These are phyloP conservation scores for Ascomycota sp. DNA, from an alignment of 2,329 filamentous ascomycete species.

Conservation along the genomic window DNA sequence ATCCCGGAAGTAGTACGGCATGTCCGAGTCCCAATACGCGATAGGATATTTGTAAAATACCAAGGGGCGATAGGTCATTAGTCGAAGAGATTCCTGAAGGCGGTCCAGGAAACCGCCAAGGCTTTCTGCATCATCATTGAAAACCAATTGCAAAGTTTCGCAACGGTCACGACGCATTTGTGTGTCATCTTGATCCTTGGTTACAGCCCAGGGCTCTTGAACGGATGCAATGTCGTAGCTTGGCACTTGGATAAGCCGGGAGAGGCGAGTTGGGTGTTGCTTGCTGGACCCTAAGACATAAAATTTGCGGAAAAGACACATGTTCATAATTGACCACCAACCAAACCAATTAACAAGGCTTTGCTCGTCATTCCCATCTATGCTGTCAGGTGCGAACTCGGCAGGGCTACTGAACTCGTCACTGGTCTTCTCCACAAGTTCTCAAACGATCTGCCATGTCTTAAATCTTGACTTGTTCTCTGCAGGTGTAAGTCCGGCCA, in stretches of 20 bases:
- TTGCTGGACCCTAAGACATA: slow-evolving; percentile 28
- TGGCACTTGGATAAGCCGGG: slow-evolving; percentile 6
- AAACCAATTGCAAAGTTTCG: background rate
- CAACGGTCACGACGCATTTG: background rate
- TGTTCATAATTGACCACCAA: slow-evolving; percentile 29
- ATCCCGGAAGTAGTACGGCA: slow-evolving; percentile 7
- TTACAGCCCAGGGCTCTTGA: slow-evolving; percentile 12
- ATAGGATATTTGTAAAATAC: slow-evolving; percentile 19
- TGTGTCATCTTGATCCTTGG: slow-evolving; percentile 6
- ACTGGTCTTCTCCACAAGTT: slow-evolving; percentile 4
- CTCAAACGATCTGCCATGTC: slow-evolving; percentile 5
- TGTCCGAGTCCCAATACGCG: slow-evolving; percentile 14
- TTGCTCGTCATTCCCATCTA: slow-evolving; percentile 39
- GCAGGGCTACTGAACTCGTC: slow-evolving; percentile 12
- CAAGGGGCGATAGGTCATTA: slow-evolving; percentile 4
- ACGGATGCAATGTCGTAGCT: slow-evolving; percentile 14
- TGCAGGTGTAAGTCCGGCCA: background rate
- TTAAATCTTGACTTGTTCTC: slow-evolving; percentile 7
- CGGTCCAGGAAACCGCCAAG: background rate
- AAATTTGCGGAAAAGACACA: slow-evolving; percentile 33
- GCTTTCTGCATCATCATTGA: slow-evolving; percentile 1
- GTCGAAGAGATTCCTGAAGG: background rate
- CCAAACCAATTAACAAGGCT: slow-evolving; percentile 43
- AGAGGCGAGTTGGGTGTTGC: slow-evolving; percentile 5
- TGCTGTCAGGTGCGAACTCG: slow-evolving; percentile 22